phyloP scores from a whole-genome alignment of 805 yeast genomes.

The Ogataea haglerorum region DNA sequence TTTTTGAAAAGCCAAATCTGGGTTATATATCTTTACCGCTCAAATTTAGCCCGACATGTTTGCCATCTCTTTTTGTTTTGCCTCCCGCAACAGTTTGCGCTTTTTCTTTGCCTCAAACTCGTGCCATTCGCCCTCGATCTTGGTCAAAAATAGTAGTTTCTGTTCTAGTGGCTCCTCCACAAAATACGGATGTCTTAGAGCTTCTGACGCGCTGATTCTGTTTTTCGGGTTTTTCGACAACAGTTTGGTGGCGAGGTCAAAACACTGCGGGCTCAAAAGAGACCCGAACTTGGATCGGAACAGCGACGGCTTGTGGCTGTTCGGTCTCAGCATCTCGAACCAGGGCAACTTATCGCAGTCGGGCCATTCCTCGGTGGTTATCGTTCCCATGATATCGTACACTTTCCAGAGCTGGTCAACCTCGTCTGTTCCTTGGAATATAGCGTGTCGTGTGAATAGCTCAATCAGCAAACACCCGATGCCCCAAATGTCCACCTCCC shows the following conservation, averaged over 20 bases:
- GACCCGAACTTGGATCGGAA: conserved; percentile 43
- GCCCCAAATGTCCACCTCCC: conserved; percentile 96
- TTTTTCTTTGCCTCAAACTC: conserved; percentile 91
- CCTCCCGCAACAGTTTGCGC: conserved; percentile 39
- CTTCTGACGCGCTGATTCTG: conserved; percentile 66
- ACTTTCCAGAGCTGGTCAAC: conserved; percentile 76
- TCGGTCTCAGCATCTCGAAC: conserved; percentile 82
- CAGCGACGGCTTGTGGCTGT: conserved; percentile 32
- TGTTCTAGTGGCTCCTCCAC: conserved; percentile 62
- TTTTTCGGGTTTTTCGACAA: conserved; percentile 65
- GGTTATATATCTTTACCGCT: conserved; percentile 6
- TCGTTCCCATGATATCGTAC: conserved; percentile 84
- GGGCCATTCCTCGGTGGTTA: conserved; percentile 72
- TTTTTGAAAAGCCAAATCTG: not conserved
- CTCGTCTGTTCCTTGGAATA: conserved; percentile 88
- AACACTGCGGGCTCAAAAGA: conserved; percentile 47
- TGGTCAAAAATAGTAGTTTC: conserved; percentile 51
- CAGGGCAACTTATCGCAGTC: conserved; percentile 78
- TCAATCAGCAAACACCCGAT: conserved; percentile 89
- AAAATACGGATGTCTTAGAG: conserved; percentile 72
- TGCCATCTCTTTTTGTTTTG: conserved; percentile 18
- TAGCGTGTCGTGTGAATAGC: conserved; percentile 67
- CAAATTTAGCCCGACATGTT: conserved; percentile 2
- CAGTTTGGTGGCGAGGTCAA: conserved; percentile 62
- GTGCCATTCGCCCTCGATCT: conserved; percentile 88